phyloP scores from a whole-genome alignment of 768 basidiomycete species.

The Tricholoma flavovirens region DNA sequence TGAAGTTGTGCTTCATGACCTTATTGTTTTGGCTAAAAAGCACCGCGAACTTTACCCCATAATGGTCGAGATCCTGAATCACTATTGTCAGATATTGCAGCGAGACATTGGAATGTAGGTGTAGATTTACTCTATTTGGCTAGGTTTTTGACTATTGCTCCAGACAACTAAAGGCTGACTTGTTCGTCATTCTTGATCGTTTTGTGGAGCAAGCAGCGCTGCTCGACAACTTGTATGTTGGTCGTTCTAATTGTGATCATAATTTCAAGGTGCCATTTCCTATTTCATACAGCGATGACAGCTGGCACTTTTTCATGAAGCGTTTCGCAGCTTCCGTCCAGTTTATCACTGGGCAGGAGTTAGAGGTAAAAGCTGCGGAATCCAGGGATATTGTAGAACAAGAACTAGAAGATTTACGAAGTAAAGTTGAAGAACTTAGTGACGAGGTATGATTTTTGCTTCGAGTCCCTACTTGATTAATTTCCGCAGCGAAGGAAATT shows the following conservation, averaged over 20 bases:
- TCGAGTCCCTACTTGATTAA: not conserved
- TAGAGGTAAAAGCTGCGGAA: slow-evolving; percentile 44
- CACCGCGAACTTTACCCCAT: slow-evolving; percentile 58
- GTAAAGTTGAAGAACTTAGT: slow-evolving; percentile 55
- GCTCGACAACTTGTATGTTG: slow-evolving; percentile 59
- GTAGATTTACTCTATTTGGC: not conserved
- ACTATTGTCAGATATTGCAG: slow-evolving; percentile 51
- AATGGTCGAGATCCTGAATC: slow-evolving; percentile 55
- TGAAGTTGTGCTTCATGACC: slow-evolving; percentile 50
- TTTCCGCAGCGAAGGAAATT: slow-evolving; percentile 41
- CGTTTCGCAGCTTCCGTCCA: slow-evolving; percentile 56
- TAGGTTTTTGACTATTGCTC: not conserved
- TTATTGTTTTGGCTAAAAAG: slow-evolving; percentile 54
- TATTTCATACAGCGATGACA: slow-evolving; percentile 46
- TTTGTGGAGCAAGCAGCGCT: slow-evolving; percentile 58
- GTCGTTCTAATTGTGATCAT: not conserved
- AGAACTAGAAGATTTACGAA: slow-evolving; percentile 55
- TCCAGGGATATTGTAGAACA: slow-evolving; percentile 43
- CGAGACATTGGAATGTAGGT: slow-evolving; percentile 58
- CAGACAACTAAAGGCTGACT: slow-evolving; percentile 59
- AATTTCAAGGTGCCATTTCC: slow-evolving; percentile 10
- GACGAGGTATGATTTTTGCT: slow-evolving; percentile 49
- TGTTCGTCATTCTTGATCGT: slow-evolving; percentile 53
- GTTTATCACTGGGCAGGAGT: slow-evolving; percentile 58
- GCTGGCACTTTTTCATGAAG: slow-evolving; percentile 59